Conservation (phyloP, 257 asterid genomes). For the Jacaranda copaia region DNA sequence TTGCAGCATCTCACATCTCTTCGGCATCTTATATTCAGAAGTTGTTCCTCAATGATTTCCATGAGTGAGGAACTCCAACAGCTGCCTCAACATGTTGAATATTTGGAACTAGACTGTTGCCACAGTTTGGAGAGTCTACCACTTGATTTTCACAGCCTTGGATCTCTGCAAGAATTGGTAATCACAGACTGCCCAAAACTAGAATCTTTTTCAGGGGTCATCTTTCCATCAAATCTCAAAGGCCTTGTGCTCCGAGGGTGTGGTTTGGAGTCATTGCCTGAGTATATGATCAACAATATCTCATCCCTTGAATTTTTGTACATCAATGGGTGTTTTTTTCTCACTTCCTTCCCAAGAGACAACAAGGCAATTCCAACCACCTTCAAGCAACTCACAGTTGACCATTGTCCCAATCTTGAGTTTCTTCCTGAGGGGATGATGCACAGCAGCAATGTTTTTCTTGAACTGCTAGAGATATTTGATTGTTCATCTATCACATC, state of each 20-base stretch:
- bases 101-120: slow-evolving; percentile 52
- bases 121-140: slow-evolving; percentile 54
- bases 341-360: slow-evolving; percentile 48
- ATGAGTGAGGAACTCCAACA: slow-evolving; percentile 43
- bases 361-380: slow-evolving; percentile 47
- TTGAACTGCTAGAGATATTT: slow-evolving; percentile 54
- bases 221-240: slow-evolving; percentile 53
- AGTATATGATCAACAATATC: slow-evolving; percentile 45
- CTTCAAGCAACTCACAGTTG: slow-evolving; percentile 54
- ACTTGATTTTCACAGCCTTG: slow-evolving; percentile 40
- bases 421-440: slow-evolving; percentile 58
- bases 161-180: slow-evolving; percentile 49
- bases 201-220: slow-evolving; percentile 41
- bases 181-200: slow-evolving; percentile 57
- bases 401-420: slow-evolving; percentile 52
- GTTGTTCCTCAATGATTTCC: slow-evolving; percentile 47
- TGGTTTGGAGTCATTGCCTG: slow-evolving; percentile 52
- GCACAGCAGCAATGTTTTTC: slow-evolving; percentile 43
- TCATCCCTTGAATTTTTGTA: slow-evolving; percentile 47
- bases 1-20: slow-evolving; percentile 47
- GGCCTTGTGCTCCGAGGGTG: slow-evolving; percentile 60
- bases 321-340: slow-evolving; percentile 54
- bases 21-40: slow-evolving; percentile 47
- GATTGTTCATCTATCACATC: slow-evolving; percentile 54
- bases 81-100: slow-evolving; percentile 51